Conservation (phyloP, 352 stramenopile genomes). For the Peronospora tabacina region DNA sequence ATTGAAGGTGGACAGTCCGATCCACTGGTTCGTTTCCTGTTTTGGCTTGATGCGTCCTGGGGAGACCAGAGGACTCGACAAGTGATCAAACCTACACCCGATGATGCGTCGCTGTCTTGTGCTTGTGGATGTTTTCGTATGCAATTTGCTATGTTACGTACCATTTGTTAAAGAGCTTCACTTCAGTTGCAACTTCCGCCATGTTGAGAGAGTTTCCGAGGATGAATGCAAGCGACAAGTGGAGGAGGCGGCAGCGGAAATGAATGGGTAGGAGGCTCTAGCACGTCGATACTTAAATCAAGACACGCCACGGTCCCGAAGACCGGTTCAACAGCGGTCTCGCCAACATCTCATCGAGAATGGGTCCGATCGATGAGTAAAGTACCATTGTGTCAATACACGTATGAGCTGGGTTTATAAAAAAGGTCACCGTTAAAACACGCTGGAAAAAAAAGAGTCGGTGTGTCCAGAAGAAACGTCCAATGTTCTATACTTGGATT, state of each 20-base stretch:
- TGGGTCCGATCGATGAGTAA: too few relatives aligned
- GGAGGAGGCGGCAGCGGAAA: constrained; percentile 35
- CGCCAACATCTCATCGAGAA: too few relatives aligned
- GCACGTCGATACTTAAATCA: constrained; percentile 54
- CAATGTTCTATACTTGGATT: too few relatives aligned
- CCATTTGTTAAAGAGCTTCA: constrained; percentile 94
- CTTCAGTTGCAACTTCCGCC: constrained; percentile 89
- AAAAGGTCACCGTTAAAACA: too few relatives aligned
- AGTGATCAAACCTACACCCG: neutral
- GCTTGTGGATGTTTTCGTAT: neutral
- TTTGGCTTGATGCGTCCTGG: neutral
- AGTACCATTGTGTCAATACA: too few relatives aligned
- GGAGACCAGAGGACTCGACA: neutral
- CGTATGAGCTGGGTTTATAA: too few relatives aligned
- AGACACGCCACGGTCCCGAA: constrained; percentile 17
- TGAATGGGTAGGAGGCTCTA: constrained; percentile 75
- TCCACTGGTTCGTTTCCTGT: neutral
- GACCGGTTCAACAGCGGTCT: constrained; percentile 15
- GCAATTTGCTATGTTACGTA: constrained; percentile 35
- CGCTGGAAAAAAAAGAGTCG: too few relatives aligned
- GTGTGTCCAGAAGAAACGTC: too few relatives aligned
- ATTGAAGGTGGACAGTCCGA: neutral
- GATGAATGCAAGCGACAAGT: constrained; percentile 53
- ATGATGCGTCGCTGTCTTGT: constrained; percentile 1
- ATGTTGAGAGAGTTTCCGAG: constrained; percentile 87